Evolutionary conservation across 2,329 filamentous ascomycete genomes (phyloP), one percentile per base, ranked within the genome.

Genomic region (Didymella pomorum): DNA sequence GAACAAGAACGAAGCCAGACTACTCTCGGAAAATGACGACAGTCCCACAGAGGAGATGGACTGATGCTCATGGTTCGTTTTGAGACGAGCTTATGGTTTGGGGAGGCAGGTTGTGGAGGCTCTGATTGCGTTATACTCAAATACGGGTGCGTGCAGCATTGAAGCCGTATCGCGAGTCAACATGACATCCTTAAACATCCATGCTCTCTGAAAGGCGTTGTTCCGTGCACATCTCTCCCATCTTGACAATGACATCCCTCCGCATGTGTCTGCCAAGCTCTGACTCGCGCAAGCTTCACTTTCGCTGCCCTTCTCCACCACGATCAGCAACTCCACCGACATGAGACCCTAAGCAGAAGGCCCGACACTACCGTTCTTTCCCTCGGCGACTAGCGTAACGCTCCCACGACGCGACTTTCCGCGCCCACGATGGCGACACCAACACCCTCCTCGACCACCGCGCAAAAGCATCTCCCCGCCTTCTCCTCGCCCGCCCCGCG

Each of bases 401-500:
- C 18, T 25, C 29, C 18, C 3, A 25, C 16, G 1, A 12, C 5
- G 23, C 25, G 8, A 16, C 23, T 25, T 12, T 21, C 25, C 20
- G 11, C 33, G 26, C 29, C 26, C 18, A 45, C 41, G 50, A 77
- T 77, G 76, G 65, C 76, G 49, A 78, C 75, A 2, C 75, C 76
- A 9, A 77, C 74, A 20, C 71, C 74, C 28, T 76, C 73, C 16
- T 72, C 66, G 49, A 71, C 76, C 65, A 73, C 76, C 61, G 69
- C 75, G 39, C 73, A 76, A 51, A 73, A 72, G 64, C 72, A 75
- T 63, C 72, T 76, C 56, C 64, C 69, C 52, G 66, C 66, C 61
- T 79, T 75, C 72, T 78, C 72, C 43, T 79, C 72, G 39, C 76
- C 76, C 49, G 77, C 73, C 26, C 79, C 75, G 64, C 81, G 74